A percentile compares a stretch with the other conserved stretches of the same genome.
These are phyloP conservation scores for Penicillium turbatum DNA, from an alignment of 495 filamentous ascomycete species.

Conservation along the genomic window DNA sequence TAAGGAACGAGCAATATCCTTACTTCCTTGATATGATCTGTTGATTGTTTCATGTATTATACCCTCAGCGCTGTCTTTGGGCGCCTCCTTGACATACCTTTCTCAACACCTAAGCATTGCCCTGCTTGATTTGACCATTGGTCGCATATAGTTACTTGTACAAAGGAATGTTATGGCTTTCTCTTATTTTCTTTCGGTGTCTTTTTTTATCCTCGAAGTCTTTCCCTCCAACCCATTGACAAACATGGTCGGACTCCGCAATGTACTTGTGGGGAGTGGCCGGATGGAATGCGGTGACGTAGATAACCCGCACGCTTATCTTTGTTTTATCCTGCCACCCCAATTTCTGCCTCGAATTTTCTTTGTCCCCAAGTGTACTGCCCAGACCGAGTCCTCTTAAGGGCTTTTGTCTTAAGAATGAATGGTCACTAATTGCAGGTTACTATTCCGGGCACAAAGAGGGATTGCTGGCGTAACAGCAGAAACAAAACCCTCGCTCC, in stretches of 20 bases:
- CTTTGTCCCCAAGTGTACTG: background rate
- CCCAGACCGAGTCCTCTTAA: background rate
- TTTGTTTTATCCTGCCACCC: slow-evolving; percentile 8
- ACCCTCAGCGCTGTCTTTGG: slow-evolving; percentile 18
- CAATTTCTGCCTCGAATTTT: slow-evolving; percentile 3
- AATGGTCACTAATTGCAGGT: background rate
- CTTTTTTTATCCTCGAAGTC: background rate
- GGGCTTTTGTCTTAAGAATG: background rate
- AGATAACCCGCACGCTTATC: slow-evolving; percentile 3
- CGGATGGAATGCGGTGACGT: slow-evolving; percentile 1
- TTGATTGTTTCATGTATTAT: slow-evolving; percentile 13
- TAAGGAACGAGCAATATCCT: background rate
- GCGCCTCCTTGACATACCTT: slow-evolving; percentile 8
- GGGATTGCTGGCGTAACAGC: background rate
- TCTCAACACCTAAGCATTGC: slow-evolving; percentile 6
- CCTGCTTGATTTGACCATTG: background rate
- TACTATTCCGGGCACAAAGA: background rate
- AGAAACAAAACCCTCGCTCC: slow-evolving; percentile 2
- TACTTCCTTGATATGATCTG: background rate
- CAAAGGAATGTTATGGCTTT: background rate
- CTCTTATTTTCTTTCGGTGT: background rate
- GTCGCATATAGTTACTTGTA: slow-evolving; percentile 1
- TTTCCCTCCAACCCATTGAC: background rate
- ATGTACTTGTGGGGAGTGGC: background rate
- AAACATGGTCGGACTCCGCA: background rate